Base-by-base conservation (phyloP, 1,139 yeast species). In the Zhuliangozyma blackwelliae region DNA sequence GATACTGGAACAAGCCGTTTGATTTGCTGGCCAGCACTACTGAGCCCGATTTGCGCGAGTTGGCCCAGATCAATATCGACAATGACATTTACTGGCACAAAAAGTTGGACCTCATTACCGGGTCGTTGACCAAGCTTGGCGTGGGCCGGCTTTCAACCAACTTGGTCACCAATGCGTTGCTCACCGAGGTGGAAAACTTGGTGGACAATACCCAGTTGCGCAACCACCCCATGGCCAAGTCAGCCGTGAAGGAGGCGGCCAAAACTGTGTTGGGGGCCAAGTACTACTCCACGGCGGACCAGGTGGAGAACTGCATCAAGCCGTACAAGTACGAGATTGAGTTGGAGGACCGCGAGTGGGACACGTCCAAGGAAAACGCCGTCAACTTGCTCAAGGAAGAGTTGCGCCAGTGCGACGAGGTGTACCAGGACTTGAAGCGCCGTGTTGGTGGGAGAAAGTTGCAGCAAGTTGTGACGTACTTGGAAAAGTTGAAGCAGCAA, bases 251-350 rank as follows among this genome's bases (percentile, higher is more conserved):
- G 38, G 95, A 89, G 32, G 95, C 97, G 1, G 95, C 96, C 0
- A 75, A 78, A 29, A 68, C 81, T 19, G 96, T 94, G 2, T 66
- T 94, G 44, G 79, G 82, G 44, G 67, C 85, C 28, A 79, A 92
- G 46, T 92, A 77, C 55, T 88, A 83, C 48, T 83, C 96, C 1
- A 92, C 98, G 0, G 95, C 98, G 0, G 98, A 94, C 57, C 98
- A 94, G 57, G 98, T 94, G 11, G 99, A 94, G 55, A 94, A 92
- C 59, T 90, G 97, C 64, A 90, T 94, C 53, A 94, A 94, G 59
- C 98, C 98, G 2, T 92, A 83, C 64, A 94, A 94, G 61, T 92
- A 92, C 59, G 98, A 94, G 56, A 90, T 94, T 43, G 98, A 94
- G 56, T 77, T 92, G 33, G 98, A 92, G 54, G 96, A 89, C 52